Base-by-base conservation (phyloP, 768 basidiomycete species). In the Auriscalpium orientale region DNA sequence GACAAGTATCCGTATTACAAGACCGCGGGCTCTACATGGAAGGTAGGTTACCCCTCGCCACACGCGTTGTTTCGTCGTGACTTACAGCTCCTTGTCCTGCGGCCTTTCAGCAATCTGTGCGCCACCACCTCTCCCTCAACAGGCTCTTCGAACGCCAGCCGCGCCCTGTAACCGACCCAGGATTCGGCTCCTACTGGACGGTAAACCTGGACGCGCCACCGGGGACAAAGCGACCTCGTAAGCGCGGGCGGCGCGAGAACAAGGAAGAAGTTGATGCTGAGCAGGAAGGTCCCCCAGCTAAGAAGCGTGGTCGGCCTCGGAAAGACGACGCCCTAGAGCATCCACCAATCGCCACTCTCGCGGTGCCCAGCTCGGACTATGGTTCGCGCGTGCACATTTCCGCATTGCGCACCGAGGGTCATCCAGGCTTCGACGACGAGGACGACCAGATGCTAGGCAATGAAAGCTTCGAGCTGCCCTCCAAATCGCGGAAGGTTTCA, bases 121-220 rank as follows among this genome's bases (percentile, higher is more conserved):
- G 89, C 56, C 89, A 91, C 59, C 89, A 91, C 69, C 76, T 91
- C 38, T 91, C 89, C 11, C 72, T 91, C 51, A 91, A 91, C 69
- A 81, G 87, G 37, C 71, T 91, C 5, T 91, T 91, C 64, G 89
- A 91, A 67, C 79, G 88, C 50, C 87, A 89, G 62, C 84, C 86
- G 18, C 79, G 89, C 50, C 89, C 89, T 8, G 85, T 87, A 10
- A 88, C 88, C 34, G 89, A 91, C 67, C 89, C 89, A 12, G 89
- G 89, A 15, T 89, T 90, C 67, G 89, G 89, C 20, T 91, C 89
- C 11, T 91, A 91, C 66, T 91, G 89, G 89, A 90, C 89, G 37
- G 89, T 91, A n/a, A 91, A 91, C 68, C 76, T 91, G 20, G 68
- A 80, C 49, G 89, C 89, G n/a, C 88, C 89, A 12, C 89, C 89